These are phyloP conservation scores for Trichoderma virens DNA, from an alignment of 495 filamentous ascomycete genomes.

Conservation along the genomic window DNA sequence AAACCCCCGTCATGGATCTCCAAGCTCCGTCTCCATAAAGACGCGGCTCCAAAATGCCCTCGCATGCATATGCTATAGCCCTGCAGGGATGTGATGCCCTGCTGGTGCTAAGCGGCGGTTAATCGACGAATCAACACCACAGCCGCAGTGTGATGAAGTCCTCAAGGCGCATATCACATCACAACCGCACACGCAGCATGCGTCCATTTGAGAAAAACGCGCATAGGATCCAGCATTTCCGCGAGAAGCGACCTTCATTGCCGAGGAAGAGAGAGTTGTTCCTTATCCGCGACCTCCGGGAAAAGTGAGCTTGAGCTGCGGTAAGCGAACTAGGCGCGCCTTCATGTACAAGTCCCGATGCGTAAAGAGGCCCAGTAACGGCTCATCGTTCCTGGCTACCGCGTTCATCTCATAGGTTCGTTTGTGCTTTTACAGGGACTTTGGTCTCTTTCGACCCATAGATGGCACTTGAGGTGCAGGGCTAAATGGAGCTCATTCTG, in stretches of 20 bases:
- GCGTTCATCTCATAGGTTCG: not conserved
- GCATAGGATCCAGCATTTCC: not conserved
- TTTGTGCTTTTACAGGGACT: not conserved
- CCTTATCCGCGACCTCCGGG: not conserved
- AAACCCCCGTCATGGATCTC: too few species aligned
- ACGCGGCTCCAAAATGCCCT: too few species aligned
- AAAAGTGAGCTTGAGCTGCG: not conserved
- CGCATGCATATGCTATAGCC: too few species aligned
- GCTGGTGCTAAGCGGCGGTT: not conserved
- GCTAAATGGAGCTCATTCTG: not conserved
- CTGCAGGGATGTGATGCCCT: too few species aligned
- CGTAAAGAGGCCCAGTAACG: not conserved
- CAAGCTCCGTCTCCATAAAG: too few species aligned
- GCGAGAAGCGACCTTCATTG: not conserved
- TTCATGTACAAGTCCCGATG: not conserved
- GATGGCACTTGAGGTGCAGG: not conserved
- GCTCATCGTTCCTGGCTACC: not conserved
- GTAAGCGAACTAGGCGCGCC: conserved; percentile 8
- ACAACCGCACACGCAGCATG: not conserved
- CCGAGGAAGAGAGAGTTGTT: not conserved
- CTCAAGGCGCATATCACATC: not conserved
- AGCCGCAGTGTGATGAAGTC: not conserved
- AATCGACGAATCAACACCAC: not conserved
- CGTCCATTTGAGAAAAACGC: not conserved
- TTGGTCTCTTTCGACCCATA: not conserved